phyloP scores from a whole-genome alignment of 2,329 filamentous ascomycete species.

The Neonectria sp. region DNA sequence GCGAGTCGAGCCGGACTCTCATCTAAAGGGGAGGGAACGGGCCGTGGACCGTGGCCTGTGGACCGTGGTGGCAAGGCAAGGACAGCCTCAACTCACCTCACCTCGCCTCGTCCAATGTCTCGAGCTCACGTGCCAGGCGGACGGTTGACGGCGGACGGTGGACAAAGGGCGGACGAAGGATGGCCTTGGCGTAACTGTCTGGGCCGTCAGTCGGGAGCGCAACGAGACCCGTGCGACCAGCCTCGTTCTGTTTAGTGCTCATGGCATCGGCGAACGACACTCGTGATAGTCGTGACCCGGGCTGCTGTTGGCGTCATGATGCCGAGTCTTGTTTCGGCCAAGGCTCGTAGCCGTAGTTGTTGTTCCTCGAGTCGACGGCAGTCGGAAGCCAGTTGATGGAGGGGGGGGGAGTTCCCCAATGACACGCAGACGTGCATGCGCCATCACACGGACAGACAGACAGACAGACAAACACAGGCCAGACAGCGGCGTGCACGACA shows the following conservation, averaged over 20 bases:
- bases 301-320: not conserved
- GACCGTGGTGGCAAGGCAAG: not conserved
- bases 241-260: not conserved
- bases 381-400: not conserved
- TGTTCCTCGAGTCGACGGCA: not conserved
- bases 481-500: slow-evolving; percentile 13
- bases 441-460: not conserved
- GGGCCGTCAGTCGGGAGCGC: not conserved
- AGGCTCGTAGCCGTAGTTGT: not conserved
- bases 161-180: not conserved
- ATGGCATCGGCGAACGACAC: not conserved
- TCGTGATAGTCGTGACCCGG: not conserved
- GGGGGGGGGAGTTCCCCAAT: not conserved
- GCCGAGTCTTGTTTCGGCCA: slow-evolving; percentile 4
- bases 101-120: not conserved
- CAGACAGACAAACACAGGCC: not conserved
- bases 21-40: slow-evolving; percentile 5
- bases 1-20: slow-evolving; percentile 13
- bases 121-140: not conserved
- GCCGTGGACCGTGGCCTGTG: not conserved
- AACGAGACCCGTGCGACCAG: slow-evolving; percentile 1
- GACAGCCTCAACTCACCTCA: not conserved
- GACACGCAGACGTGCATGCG: not conserved
- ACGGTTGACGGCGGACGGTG: not conserved
- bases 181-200: not conserved